Conservation (phyloP, 169 alveolate species). For the Fabrea salina region DNA sequence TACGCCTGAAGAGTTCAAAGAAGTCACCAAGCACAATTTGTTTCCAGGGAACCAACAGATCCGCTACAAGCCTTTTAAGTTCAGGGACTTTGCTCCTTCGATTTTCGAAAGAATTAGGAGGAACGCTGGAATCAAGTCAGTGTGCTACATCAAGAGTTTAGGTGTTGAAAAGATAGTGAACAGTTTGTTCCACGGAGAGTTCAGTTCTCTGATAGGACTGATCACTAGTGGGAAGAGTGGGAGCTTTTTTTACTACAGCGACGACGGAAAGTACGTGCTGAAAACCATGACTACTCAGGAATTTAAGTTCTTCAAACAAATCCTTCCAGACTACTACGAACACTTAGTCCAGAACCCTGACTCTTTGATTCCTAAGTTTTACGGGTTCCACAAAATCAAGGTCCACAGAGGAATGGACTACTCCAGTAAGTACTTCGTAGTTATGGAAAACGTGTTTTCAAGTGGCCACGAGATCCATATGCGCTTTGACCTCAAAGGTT, state of each 20-base stretch:
- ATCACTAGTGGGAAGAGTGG: slow-evolving; percentile 85
- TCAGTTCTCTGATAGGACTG: slow-evolving; percentile 72
- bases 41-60: slow-evolving; percentile 14
- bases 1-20: not conserved
- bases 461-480: slow-evolving; percentile 67
- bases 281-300: slow-evolving; percentile 80
- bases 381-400: slow-evolving; percentile 83
- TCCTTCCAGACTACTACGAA: slow-evolving; percentile 59
- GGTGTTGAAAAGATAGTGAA: slow-evolving; percentile 82
- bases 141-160: slow-evolving; percentile 67
- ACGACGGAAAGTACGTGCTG: slow-evolving; percentile 80
- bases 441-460: slow-evolving; percentile 82
- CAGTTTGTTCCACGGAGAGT: slow-evolving; percentile 75
- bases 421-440: slow-evolving; percentile 50
- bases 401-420: too few relatives aligned
- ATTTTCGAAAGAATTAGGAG: slow-evolving; percentile 75
- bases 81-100: slow-evolving; percentile 73
- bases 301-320: slow-evolving; percentile 64
- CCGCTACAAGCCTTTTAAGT: slow-evolving; percentile 56
- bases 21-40: not conserved
- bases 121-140: slow-evolving; percentile 63
- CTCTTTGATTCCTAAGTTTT: slow-evolving; percentile 73
- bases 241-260: slow-evolving; percentile 79
- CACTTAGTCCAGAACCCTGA: slow-evolving; percentile 57
- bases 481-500: slow-evolving; percentile 85